These are phyloP conservation scores for Wallemia mellicola DNA, from an alignment of 1,284 basidiomycete species.

Conservation along the genomic window DNA sequence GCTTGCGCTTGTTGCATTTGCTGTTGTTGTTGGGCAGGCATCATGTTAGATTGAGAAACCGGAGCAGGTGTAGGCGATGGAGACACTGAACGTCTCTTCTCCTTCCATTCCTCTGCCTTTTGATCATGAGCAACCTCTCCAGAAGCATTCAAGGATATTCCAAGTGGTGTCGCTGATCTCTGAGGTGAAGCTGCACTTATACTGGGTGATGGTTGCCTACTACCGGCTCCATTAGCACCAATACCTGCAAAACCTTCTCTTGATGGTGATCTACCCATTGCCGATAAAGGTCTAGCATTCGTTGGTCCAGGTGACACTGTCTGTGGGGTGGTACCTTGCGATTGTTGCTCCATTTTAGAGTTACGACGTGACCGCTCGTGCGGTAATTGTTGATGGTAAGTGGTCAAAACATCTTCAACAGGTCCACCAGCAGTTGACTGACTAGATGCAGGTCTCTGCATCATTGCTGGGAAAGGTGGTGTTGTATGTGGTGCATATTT, in stretches of 20 bases:
- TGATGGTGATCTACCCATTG: conserved; percentile 16
- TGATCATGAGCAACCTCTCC: conserved; percentile 50
- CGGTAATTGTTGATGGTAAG: conserved; percentile 4
- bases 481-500: not conserved
- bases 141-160: conserved; percentile 43
- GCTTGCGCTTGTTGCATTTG: not conserved
- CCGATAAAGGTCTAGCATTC: not conserved
- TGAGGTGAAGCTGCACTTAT: conserved; percentile 1
- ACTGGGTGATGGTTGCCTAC: conserved; percentile 8
- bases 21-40: not conserved
- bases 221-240: conserved; percentile 28
- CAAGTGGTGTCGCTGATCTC: conserved; percentile 20
- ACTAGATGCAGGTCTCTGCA: conserved; percentile 1
- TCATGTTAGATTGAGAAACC: not conserved
- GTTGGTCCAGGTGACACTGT: conserved; percentile 7
- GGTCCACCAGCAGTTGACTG: conserved; percentile 16
- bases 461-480: not conserved
- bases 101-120: conserved; percentile 27
- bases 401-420: conserved; percentile 3
- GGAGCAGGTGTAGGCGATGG: not conserved
- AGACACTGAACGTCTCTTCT: not conserved
- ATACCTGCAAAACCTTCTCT: conserved; percentile 42
- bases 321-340: conserved; percentile 8
- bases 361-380: conserved; percentile 7
- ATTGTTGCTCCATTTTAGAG: conserved; percentile 7